Base-by-base conservation (phyloP, 2,329 filamentous ascomycete species). In the Nannizziopsis barbatae region DNA sequence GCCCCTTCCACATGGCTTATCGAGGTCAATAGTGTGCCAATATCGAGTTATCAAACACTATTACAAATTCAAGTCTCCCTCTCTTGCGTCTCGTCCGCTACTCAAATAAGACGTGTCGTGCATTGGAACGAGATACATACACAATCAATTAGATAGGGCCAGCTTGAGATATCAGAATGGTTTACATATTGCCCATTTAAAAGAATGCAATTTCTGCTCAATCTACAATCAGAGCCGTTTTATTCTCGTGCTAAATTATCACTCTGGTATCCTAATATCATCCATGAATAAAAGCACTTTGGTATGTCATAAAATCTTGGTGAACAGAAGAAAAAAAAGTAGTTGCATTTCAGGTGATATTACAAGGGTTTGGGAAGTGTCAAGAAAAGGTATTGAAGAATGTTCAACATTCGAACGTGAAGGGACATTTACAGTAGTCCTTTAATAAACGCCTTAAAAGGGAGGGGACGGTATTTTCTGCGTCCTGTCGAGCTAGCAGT, bases 1-100 rank as follows among this genome's bases (percentile, higher is more conserved):
- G 57, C 60, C 57, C 44, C 55, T 54, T 57, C 17, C 31, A 46
- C 45, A 52, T 61, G 59, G 65, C 66, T 65, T 64, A 63, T 65
- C 61, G 67, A 69, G 66, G 66, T 70, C 67, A 70, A 69, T 65
- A 61, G 60, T 52, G 56, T 70, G 66, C 66, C 67, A 52, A 70
- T 35, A 69, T 53, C 54, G 56, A 68, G 53, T 55, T 52, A 51
- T 55, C 51, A 53, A 54, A 51, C 52, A 56, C 52, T 54, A 54
- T 53, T 51, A 48, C 44, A 52, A 59, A 53, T 18, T 46, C 51
- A 55, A 53, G 55, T 59, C 66, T 68, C 64, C 59, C 61, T 67
- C 62, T 69, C 65, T 69, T 69, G 60, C 65, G 65, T 64, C 64
- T 60, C 61, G 63, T 59, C 54, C 55, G 52, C 47, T 53, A 49